Percentiles rank a stretch among this genome's conserved stretches.
These are phyloP conservation scores for Dothideomycetidae sp. DNA, from an alignment of 2,329 filamentous ascomycete species.

Conservation along the genomic window DNA sequence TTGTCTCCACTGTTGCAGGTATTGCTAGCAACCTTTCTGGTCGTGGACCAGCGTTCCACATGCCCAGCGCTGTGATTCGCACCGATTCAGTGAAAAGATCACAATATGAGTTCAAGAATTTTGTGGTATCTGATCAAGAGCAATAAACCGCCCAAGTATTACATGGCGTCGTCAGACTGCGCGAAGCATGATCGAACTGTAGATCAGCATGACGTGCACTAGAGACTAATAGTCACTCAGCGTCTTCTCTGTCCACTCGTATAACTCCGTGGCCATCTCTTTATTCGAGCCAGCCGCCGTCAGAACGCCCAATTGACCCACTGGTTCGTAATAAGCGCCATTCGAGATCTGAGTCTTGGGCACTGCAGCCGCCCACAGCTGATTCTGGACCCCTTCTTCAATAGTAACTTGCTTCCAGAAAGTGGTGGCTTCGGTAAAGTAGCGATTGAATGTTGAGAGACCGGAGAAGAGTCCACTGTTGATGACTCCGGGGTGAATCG, in stretches of 20 bases:
- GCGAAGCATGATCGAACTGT: too few species aligned
- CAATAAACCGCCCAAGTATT: too few species aligned
- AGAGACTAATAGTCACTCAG: conserved; percentile 2
- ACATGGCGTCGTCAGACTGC: too few species aligned
- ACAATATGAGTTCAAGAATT: too few species aligned
- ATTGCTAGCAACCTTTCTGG: too few species aligned
- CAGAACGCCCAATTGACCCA: conserved; percentile 18
- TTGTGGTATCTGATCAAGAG: too few species aligned
- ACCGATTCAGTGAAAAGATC: too few species aligned
- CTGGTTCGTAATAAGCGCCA: conserved; percentile 27
- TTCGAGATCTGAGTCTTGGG: conserved; percentile 12
- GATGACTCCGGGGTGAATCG: conserved; percentile 31
- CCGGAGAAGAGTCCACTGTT: conserved; percentile 23
- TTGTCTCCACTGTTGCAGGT: too few species aligned
- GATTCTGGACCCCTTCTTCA: conserved; percentile 16
- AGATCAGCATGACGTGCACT: too few species aligned
- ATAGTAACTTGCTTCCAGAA: conserved; percentile 9
- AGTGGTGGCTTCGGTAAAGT: conserved; percentile 1
- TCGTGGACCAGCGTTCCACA: too few species aligned
- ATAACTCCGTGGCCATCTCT: not conserved
- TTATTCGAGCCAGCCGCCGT: not conserved
- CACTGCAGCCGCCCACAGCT: conserved; percentile 18
- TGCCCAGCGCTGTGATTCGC: too few species aligned
- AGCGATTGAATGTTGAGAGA: conserved; percentile 20
- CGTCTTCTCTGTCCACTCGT: conserved; percentile 5